These are phyloP conservation scores for Trypethelium eluteriae DNA, from an alignment of 495 filamentous ascomycete genomes.

Conservation along the genomic window DNA sequence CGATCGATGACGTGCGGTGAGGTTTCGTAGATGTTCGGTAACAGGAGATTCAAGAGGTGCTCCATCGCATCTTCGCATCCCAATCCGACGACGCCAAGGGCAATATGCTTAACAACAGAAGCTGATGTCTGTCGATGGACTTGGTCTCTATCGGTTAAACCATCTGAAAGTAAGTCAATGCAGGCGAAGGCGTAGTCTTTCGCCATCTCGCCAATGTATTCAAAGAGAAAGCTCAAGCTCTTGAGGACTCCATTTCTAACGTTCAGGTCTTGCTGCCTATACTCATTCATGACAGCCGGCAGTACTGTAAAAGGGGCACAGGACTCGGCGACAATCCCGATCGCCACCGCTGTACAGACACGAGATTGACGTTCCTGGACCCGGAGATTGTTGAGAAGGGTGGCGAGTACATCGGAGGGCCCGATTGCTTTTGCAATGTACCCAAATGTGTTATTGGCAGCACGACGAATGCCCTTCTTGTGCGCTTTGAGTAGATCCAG, in stretches of 20 bases:
- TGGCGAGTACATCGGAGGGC: constrained; percentile 93
- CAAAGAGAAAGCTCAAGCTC: constrained; percentile 92
- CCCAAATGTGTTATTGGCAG: constrained; percentile 99
- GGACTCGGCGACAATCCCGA: constrained; percentile 99
- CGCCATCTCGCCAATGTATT: constrained; percentile 99
- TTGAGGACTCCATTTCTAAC: constrained; percentile 99
- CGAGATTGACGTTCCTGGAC: constrained; percentile 97
- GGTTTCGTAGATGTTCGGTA: constrained; percentile 97
- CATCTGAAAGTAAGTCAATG: constrained; percentile 94
- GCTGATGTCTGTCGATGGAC: constrained; percentile 97
- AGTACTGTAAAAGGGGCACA: constrained; percentile 98
- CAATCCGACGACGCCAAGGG: constrained; percentile 87
- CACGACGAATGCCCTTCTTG: constrained; percentile 97
- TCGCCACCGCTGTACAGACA: constrained; percentile 97
- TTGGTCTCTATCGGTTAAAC: constrained; percentile 95
- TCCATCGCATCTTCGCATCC: constrained; percentile 99
- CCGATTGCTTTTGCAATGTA: constrained; percentile 99
- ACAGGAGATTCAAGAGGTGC: constrained; percentile 90
- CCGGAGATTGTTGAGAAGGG: constrained; percentile 89
- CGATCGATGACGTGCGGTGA: constrained; percentile 97
- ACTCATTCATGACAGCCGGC: constrained; percentile 99
- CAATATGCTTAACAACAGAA: constrained; percentile 93
- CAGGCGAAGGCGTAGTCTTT: constrained; percentile 99
- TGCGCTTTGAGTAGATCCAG: constrained; percentile 99
- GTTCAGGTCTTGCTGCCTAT: constrained; percentile 95